Evolutionary conservation across 106 monocot genomes (phyloP).

Genomic region (Agapanthus africanus): DNA sequence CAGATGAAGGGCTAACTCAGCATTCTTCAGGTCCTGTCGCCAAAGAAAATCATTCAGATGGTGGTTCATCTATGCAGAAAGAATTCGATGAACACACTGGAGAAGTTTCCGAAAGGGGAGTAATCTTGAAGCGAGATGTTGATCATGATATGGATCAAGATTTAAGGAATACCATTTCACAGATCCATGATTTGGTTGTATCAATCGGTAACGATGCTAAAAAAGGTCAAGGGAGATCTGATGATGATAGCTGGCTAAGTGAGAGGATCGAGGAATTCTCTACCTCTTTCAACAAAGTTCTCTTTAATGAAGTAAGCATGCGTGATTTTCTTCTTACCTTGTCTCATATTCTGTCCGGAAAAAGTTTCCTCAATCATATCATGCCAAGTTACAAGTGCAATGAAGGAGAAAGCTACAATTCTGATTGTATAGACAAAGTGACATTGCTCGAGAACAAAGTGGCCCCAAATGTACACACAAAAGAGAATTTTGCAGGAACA

Average conservation of each 20-base stretch:
- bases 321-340: conserved; percentile 46
- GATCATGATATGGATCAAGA: conserved; percentile 24
- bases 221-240: conserved; percentile 8
- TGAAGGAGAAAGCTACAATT: conserved; percentile 33
- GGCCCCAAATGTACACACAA: conserved; percentile 20
- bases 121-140: conserved; percentile 8
- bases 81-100: no score
- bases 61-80: conserved; percentile 7
- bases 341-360: conserved; percentile 39
- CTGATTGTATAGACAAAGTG: conserved; percentile 84
- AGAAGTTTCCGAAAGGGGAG: conserved; percentile 11
- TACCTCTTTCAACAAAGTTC: conserved; percentile 38
- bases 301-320: conserved; percentile 27
- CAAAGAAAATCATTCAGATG: conserved; percentile 12
- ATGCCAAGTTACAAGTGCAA: conserved; percentile 19
- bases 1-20: conserved; percentile 29
- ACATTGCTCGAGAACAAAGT: conserved; percentile 74
- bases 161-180: conserved; percentile 44
- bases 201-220: conserved; percentile 33
- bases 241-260: conserved; percentile 3
- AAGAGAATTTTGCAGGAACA: no score
- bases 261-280: conserved; percentile 52
- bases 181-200: conserved; percentile 52
- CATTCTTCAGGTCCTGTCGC: no score
- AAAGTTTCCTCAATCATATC: conserved; percentile 11